Evolutionary conservation across 164 flowering plant species (phyloP).

Genomic region (Kalanchoe fedtschenkoi): DNA sequence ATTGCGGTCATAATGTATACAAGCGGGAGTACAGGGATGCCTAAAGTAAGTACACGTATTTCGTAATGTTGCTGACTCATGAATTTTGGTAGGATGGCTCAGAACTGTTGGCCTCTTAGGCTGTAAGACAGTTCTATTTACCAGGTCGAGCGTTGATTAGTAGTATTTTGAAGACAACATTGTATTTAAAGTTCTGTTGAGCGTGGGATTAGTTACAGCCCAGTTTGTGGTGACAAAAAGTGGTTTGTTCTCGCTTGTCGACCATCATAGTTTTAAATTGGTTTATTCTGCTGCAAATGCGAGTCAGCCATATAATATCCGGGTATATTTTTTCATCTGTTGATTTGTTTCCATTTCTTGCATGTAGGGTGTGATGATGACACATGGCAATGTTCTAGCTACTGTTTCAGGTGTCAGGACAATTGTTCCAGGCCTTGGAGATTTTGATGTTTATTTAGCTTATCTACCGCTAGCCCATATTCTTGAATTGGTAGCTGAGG

Average conservation of each 20-base stretch:
- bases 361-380: slow-evolving; percentile 99
- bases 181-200: not conserved
- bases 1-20: slow-evolving; percentile 98
- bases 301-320: too few species aligned
- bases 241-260: too few species aligned
- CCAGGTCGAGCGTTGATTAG: not conserved
- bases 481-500: slow-evolving; percentile 98
- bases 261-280: too few species aligned
- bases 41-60: slow-evolving; percentile 55
- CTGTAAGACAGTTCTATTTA: not conserved
- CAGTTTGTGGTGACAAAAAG: not conserved
- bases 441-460: slow-evolving; percentile 73
- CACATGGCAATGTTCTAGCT: slow-evolving; percentile 81
- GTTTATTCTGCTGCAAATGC: too few species aligned
- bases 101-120: not conserved
- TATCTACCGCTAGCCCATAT: slow-evolving; percentile 90
- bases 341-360: slow-evolving; percentile 10
- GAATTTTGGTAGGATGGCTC: not conserved
- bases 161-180: too few species aligned
- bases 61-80: not conserved
- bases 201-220: not conserved
- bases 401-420: slow-evolving; percentile 81
- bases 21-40: slow-evolving; percentile 98
- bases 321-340: not conserved
- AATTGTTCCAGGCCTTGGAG: slow-evolving; percentile 66